Evolutionary conservation across 2,329 filamentous ascomycete genomes (phyloP), one percentile per base, ranked within the genome.

Genomic region (Colletotrichum cereale): DNA sequence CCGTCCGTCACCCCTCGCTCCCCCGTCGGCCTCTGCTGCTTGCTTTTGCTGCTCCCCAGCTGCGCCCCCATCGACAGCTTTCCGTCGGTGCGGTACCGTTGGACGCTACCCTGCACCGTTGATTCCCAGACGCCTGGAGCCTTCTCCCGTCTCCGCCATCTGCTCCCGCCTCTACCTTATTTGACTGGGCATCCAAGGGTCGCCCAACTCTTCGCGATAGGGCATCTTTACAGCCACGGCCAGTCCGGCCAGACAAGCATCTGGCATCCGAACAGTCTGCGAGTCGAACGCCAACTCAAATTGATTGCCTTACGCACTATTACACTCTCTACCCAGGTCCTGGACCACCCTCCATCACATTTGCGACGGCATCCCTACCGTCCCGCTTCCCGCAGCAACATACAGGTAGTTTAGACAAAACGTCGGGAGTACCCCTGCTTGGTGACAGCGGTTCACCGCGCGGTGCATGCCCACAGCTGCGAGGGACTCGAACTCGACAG

Each of bases 321-420:
- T n/a, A n/a, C 48, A 10, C 48, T 29, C 38, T 42, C 6, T 26
- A 14, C 38, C 26, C 48, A 55, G 62, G 62, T 29, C 55, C 67
- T 61, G 38, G 36, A 53, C 62, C 62, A 66, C 44, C 66, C 53
- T 40, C 62, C 42, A 53, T 67, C 42, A 42, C 50, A 52, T 67
- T 56, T 67, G 64, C 64, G 67, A 67, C 67, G 64, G 31, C 57
- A 67, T 71, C 67, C 67, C 64, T 71, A 71, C 64, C 67, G 57
- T 71, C 67, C 64, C 64, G 67, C 67, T 62, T 57, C 67, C 67
- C 67, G 67, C 67, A 71, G 63, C 56, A 62, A 67, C 64, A 52
- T 47, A n/a, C n/a, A n/a, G n/a, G n/a, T n/a, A 21, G 16, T 52
- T 10, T 52, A 56, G 63, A 67, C 64, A 71, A 67, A 62, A 62